Conservation (phyloP, 345 rosid genomes). For the Turnera subulata region DNA sequence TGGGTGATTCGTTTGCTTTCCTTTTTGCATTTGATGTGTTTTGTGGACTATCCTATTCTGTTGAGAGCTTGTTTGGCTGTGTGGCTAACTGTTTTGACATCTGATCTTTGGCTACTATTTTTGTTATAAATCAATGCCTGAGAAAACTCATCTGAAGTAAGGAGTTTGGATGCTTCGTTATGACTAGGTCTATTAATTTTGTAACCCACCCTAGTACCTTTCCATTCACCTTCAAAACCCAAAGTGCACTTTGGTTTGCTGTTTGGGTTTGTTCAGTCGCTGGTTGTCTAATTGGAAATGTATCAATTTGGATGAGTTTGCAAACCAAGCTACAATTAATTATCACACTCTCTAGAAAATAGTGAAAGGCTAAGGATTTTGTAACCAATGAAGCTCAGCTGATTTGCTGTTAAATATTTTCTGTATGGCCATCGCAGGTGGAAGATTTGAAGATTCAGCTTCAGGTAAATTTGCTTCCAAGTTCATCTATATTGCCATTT, state of each 20-base stretch:
- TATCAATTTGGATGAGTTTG: slow-evolving; percentile 28
- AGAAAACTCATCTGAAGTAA: no score
- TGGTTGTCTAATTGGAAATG: slow-evolving; percentile 7
- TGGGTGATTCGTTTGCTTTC: no score
- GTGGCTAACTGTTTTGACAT: no score
- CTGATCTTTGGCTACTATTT: no score
- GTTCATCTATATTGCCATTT: not conserved
- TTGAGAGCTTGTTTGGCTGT: no score
- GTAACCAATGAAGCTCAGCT: slow-evolving; percentile 3
- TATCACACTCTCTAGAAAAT: no score
- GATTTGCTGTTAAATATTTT: slow-evolving; percentile 12
- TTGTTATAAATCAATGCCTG: no score
- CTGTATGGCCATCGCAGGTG: slow-evolving; percentile 40
- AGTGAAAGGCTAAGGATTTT: slow-evolving; percentile 1
- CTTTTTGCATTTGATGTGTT: no score
- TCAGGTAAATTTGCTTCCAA: slow-evolving; percentile 31
- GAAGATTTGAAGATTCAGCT: slow-evolving; percentile 26
- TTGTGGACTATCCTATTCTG: no score
- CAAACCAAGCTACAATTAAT: slow-evolving; percentile 27
- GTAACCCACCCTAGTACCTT: no score
- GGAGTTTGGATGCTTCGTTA: no score
- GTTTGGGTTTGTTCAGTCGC: not conserved
- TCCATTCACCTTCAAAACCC: not conserved
- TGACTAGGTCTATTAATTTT: no score
- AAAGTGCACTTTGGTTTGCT: not conserved